Base-by-base conservation (phyloP, 192 early-diverging fungal species). In the Helicostylum pulchrum region DNA sequence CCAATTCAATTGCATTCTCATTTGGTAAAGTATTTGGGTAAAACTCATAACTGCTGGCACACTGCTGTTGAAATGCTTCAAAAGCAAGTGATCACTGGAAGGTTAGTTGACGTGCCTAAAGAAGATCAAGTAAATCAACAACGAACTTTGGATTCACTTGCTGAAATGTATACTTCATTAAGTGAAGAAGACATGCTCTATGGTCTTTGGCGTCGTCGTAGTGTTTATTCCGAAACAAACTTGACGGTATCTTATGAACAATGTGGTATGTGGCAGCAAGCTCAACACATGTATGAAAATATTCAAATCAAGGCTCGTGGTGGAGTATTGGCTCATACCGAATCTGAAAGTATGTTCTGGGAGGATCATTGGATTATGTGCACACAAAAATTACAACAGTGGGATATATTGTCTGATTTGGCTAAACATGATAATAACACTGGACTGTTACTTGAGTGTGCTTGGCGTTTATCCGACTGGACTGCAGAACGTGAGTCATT, bases 401-500 rank as follows among this genome's bases (percentile, higher is more conserved):
- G 98, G 98, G 98, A 99, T 63, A 88, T 97, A 59, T 79, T 99
- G 54, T 80, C 83, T 7, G 98, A 99, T 55, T 84, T 99, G 26
- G 87, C 93, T 14, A 91, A 94, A 67, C 89, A 93, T 55, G 96
- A 99, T 57, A 81, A 82, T 21, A 89, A 94, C 66, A 83, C 85
- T 0, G 93, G 96, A 34, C 80, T 99, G 31, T 72, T 95, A 53
- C 67, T 98, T 7, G 96, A 99, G 61, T 89, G 92, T 57, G 90
- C 90, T n/a, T 99, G 97, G 95, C 81, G 95, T 53, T 68, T 94
- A 17, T 93, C 91, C 45, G 94, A 98, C 79, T 99, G 95, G 96
- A 83, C 78, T 42, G 81, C 80, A 52, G 95, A 97, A 62, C 78
- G 80, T 20, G 93, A 94, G 45, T 71, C 83, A 19, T 67, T 94